phyloP scores from a whole-genome alignment of 2,329 filamentous ascomycete genomes.

The Ploettnerulaceae sp. region DNA sequence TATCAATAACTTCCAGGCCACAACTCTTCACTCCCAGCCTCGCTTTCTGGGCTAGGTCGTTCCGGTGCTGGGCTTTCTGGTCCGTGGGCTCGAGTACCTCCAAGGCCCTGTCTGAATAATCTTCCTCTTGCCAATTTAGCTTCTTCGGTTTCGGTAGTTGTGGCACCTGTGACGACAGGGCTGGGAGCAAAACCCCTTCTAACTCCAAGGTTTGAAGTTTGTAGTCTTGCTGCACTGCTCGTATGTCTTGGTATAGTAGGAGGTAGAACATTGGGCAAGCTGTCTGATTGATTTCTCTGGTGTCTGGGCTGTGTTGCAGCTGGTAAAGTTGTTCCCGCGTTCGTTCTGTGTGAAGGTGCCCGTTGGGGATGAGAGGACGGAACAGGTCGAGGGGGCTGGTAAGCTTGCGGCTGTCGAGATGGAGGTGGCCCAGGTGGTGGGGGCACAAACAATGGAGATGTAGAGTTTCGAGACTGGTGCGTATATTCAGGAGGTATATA shows the following conservation, averaged over 20 bases:
- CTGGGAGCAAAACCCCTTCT: background rate
- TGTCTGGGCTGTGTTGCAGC: background rate
- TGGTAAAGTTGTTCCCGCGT: background rate
- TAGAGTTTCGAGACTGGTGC: constrained; percentile 4
- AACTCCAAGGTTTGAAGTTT: background rate
- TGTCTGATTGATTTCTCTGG: background rate
- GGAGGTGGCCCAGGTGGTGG: background rate
- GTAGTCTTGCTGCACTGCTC: background rate
- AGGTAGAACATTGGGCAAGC: background rate
- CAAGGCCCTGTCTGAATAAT: constrained; percentile 3
- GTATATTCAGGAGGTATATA: constrained; percentile 20
- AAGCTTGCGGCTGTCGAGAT: no score
- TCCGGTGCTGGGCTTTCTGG: background rate
- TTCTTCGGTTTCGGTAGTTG: background rate
- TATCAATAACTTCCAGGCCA: constrained; percentile 26
- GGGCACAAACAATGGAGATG: background rate
- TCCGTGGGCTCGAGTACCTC: background rate
- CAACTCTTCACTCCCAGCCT: constrained; percentile 17
- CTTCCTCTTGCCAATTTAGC: constrained; percentile 10
- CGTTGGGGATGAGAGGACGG: constrained; percentile 3
- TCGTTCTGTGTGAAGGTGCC: background rate
- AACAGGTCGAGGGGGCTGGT: background rate
- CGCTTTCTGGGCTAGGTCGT: constrained; percentile 15
- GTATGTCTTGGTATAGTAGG: background rate
- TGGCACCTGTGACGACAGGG: background rate